Conservation (phyloP, 805 yeast species). For the Pichia thaimueangensis region DNA sequence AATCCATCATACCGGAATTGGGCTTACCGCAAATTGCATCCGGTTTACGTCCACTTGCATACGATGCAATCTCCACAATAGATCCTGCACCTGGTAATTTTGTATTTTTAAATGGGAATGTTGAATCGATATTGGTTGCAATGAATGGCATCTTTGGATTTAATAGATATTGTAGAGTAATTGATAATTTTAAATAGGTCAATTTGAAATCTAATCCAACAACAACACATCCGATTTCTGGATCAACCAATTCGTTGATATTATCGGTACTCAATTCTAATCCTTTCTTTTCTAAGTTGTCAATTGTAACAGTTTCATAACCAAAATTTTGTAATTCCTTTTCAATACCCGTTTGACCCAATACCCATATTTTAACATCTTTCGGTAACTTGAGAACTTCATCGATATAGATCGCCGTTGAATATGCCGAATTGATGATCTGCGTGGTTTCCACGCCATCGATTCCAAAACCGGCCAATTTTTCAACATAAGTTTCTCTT, state of each 20-base stretch:
- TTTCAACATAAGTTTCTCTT: conserved; percentile 64
- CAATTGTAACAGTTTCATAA: conserved; percentile 61
- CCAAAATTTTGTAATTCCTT: conserved; percentile 75
- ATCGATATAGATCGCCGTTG: conserved; percentile 79
- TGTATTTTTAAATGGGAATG: conserved; percentile 84
- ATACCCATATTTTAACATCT: conserved; percentile 75
- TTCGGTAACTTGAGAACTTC: conserved; percentile 70
- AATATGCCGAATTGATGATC: conserved; percentile 87
- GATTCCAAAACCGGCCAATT: conserved; percentile 59
- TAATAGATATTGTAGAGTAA: conserved; percentile 73
- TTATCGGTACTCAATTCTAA: conserved; percentile 30
- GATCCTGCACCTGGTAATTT: conserved; percentile 95
- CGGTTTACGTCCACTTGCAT: conserved; percentile 75
- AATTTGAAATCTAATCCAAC: conserved; percentile 76
- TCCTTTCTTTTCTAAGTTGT: conserved; percentile 36
- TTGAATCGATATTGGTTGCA: conserved; percentile 93
- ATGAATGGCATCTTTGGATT: conserved; percentile 64
- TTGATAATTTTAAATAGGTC: conserved; percentile 76
- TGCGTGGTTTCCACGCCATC: conserved; percentile 46
- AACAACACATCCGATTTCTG: conserved; percentile 76
- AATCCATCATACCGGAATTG: conserved; percentile 79
- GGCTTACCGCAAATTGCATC: conserved; percentile 84
- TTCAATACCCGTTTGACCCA: conserved; percentile 84
- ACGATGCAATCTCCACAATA: conserved; percentile 68
- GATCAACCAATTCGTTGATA: conserved; percentile 59